phyloP scores from a whole-genome alignment of 2,329 filamentous ascomycete genomes.

The Claviceps maximensis region DNA sequence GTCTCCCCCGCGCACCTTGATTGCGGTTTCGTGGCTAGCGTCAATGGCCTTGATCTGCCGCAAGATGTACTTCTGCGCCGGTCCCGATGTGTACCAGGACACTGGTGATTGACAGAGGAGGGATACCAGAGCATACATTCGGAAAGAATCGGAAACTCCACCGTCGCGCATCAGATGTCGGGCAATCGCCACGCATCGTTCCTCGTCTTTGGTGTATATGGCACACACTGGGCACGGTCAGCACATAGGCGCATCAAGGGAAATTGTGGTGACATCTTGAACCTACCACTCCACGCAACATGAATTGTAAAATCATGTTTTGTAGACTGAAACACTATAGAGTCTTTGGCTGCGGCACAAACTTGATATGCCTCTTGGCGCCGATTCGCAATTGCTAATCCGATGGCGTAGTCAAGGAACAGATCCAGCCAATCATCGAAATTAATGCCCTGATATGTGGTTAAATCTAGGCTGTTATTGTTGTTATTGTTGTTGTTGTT shows the following conservation, averaged over 20 bases:
- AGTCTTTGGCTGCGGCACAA: constrained; percentile 64
- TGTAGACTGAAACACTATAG: constrained; percentile 68
- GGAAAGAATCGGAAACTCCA: constrained; percentile 70
- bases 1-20: constrained; percentile 14
- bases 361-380: constrained; percentile 64
- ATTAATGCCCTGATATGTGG: constrained; percentile 57
- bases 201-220: constrained; percentile 66
- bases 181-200: constrained; percentile 56
- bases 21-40: constrained; percentile 35
- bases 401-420: constrained; percentile 76
- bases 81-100: constrained; percentile 65
- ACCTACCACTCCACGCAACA: constrained; percentile 60
- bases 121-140: constrained; percentile 69
- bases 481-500: no score
- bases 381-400: constrained; percentile 55
- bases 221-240: constrained; percentile 52
- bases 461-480: constrained; percentile 2
- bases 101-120: constrained; percentile 60
- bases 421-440: constrained; percentile 82
- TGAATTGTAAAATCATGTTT: constrained; percentile 60
- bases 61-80: constrained; percentile 80
- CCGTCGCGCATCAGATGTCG: constrained; percentile 78
- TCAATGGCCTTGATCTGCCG: constrained; percentile 88
- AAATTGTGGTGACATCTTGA: background rate
- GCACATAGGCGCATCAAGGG: background rate